Evolutionary conservation across 768 basidiomycete genomes (phyloP), one percentile per base, ranked within the genome.

Genomic region (Lanmaoa pseudosensibilis): DNA sequence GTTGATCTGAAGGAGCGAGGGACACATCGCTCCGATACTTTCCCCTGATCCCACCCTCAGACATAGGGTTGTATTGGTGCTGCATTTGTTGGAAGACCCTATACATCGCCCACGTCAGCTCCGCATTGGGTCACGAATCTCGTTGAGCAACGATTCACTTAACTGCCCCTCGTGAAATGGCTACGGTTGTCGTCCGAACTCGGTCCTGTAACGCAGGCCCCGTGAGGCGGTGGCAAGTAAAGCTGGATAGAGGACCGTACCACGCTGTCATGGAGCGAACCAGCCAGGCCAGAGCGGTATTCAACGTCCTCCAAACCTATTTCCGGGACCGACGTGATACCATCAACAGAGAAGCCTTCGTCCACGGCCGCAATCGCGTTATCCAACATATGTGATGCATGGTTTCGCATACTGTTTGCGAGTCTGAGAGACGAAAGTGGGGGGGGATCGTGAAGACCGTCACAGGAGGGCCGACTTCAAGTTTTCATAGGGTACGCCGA

Each of bases 291-390:
- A 30, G 40, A 21, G 34, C 49, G 33, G 36, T 44, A 27, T 5
- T 15, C 41, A 1, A n/a, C 38, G 2, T 54, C 52, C 36, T 61
- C 60, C 33, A 60, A 41, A 55, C 60, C 59, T 19, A 10, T 48
- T 21, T 61, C 46, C 36, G 59, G 58, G 4, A 61, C 13, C 2
- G 53, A 61, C 32, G 41, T 18, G 18, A 61, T 60, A 5, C 58
- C 58, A 34, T 60, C 59, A 16, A 21, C 38, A 2, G 58, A 60
- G 41, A 47, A 47, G 16, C 59, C 59, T 0, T 51, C 19, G 9
- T 61, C 58, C 10, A 61, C 46, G 5, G 46, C 54, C 5, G 16
- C 25, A 11, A 58, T 21, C 56, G 51, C 37, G 34, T 12, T 34
- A 1, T 58, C 56, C 21, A 60, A 16, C 45, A 50, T n/a, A n/a